phyloP scores from a whole-genome alignment of 306 rosid species.

The Vigna unguiculata region DNA sequence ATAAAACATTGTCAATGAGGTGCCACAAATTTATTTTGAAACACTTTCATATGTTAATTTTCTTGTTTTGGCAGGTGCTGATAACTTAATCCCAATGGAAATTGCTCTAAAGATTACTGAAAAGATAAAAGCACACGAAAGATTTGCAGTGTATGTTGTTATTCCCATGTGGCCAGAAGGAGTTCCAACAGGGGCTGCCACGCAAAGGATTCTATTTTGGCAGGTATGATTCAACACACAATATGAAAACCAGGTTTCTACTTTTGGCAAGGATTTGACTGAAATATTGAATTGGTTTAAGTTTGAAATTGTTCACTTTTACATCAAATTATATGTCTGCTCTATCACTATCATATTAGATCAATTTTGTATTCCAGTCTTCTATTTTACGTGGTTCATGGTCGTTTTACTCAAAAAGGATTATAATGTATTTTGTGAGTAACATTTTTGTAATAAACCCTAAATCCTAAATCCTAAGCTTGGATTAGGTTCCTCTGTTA shows the following conservation, averaged over 20 bases:
- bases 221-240: constrained; percentile 67
- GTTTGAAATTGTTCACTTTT: constrained; percentile 13
- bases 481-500: no score
- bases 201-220: constrained; percentile 96
- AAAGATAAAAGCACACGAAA: constrained; percentile 84
- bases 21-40: constrained; percentile 24
- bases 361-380: constrained; percentile 8
- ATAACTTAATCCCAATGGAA: constrained; percentile 96
- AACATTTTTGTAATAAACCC: no score
- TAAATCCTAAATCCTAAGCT: no score
- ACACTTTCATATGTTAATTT: constrained; percentile 29
- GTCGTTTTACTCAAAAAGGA: no score
- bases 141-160: constrained; percentile 91
- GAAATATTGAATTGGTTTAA: constrained; percentile 14
- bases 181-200: constrained; percentile 88
- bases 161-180: constrained; percentile 99
- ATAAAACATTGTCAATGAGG: constrained; percentile 19
- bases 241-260: constrained; percentile 26
- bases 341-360: background rate
- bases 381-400: background rate
- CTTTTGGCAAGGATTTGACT: constrained; percentile 30
- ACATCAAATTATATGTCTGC: background rate
- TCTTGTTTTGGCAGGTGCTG: constrained; percentile 72
- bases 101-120: constrained; percentile 94
- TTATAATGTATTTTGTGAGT: no score